Evolutionary conservation across 164 flowering plant species (phyloP), one percentile per base, ranked within the genome.

Genomic region (Magnolia changhungtana): DNA sequence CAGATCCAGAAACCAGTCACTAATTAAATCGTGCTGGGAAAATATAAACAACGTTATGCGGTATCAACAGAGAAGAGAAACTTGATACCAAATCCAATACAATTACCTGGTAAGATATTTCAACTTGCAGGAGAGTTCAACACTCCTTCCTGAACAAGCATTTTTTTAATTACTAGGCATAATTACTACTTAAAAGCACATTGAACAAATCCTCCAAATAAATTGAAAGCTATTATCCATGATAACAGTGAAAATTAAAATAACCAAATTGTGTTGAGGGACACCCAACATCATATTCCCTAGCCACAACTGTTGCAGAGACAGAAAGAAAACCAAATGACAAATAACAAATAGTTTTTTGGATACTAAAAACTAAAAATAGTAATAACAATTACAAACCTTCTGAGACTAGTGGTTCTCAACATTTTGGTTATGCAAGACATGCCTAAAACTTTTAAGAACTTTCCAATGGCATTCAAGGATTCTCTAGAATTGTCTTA

Each of bases 111-210:
- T 49, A 72, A 77, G 74, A 72, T 45, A 61, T 79, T 67, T 75
- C 78, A 77, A 75, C 78, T 74, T 77, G 78, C 72, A 75, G 74
- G 76, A 75, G 75, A 75, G 20, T 63, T 69, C 79, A 66, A 73
- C 67, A 78, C 68, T 71, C 82, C 82, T 68, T 73, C 82, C 78
- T 80, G 78, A 80, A 72, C 76, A 80, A 72, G 77, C 72, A 77
- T 63, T 72, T 59, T 58, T 72, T 72, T 0, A 59, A 59, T 19
- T 37, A 37, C 45, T 37, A 37, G 45, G 45, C 23, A 63, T 63
- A 1, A 18, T 18, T 63, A 18, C 20, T 63, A 14, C 65, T 21
- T n/a, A 63, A 2, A 19, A 63, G 65, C 65, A 63, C 65, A 16
- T 19, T 19, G 11, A 13, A 19, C n/a, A 13, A 59, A 14, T 59